Conservation (phyloP, 148 eudicot species). For the Tetragonia tetragonoides region DNA sequence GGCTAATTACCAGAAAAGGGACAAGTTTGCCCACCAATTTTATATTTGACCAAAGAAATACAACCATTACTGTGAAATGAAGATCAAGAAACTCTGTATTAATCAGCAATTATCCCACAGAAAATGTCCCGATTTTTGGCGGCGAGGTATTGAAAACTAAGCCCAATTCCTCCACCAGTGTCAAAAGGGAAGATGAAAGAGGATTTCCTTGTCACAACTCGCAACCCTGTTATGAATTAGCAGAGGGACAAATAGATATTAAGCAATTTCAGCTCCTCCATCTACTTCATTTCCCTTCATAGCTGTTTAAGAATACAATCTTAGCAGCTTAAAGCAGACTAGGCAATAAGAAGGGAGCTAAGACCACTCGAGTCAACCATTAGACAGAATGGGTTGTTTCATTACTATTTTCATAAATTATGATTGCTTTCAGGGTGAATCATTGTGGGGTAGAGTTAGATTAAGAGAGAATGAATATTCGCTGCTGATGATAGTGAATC, state of each 20-base stretch:
- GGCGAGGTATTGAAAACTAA: no score
- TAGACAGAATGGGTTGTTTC: neutral
- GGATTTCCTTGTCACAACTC: neutral
- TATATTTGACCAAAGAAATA: no score
- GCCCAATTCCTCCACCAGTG: neutral
- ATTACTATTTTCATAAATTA: neutral
- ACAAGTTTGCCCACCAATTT: no score
- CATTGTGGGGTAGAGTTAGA: no score
- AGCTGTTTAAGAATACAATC: neutral
- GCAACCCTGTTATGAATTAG: neutral
- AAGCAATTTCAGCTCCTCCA: neutral
- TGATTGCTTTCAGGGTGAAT: neutral
- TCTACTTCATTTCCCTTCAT: neutral
- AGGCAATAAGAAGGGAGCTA: neutral
- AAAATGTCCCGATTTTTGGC: neutral
- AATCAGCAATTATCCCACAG: neutral
- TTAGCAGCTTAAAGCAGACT: neutral
- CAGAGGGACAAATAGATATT: neutral
- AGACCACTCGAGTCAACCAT: neutral
- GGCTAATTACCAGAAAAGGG: no score
- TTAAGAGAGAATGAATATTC: no score
- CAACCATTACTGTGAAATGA: no score
- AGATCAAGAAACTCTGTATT: neutral
- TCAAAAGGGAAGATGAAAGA: neutral
- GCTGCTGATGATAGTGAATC: no score